Percentiles rank a stretch among this genome's conserved stretches.
phyloP scores from a whole-genome alignment of 2,329 filamentous ascomycete species.

The Curvularia spicifera region DNA sequence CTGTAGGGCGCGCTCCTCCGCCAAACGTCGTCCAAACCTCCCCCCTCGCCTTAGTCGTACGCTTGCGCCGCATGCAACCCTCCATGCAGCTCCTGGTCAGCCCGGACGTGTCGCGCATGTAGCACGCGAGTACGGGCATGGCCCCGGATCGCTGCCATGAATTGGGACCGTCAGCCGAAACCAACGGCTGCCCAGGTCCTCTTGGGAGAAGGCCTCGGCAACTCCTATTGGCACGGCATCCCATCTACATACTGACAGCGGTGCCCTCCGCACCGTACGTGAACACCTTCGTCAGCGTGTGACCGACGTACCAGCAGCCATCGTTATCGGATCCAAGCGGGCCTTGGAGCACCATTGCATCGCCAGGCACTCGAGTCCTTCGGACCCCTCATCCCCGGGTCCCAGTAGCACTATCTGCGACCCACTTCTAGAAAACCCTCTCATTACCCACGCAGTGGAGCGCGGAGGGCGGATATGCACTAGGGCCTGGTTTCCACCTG shows the following conservation, averaged over 20 bases:
- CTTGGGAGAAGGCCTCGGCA: constrained; percentile 19
- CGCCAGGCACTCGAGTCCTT: background rate
- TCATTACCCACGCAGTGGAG: constrained; percentile 15
- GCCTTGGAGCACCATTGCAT: constrained; percentile 1
- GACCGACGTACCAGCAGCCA: background rate
- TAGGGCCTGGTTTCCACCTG: constrained; percentile 11
- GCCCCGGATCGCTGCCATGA: constrained; percentile 15
- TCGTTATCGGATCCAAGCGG: background rate
- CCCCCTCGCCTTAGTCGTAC: constrained; percentile 1
- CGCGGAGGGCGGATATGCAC: constrained; percentile 13
- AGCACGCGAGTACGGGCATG: constrained; percentile 19
- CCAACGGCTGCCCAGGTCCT: constrained; percentile 3
- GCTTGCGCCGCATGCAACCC: background rate
- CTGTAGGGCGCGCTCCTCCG: constrained; percentile 11
- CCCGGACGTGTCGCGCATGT: constrained; percentile 2
- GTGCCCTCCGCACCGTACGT: constrained; percentile 9
- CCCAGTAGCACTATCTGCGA: constrained; percentile 8
- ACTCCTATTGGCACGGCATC: constrained; percentile 23
- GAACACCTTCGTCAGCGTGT: constrained; percentile 10
- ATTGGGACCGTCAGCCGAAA: constrained; percentile 14
- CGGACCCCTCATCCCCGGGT: constrained; percentile 7
- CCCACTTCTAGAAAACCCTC: constrained; percentile 26
- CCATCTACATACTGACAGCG: background rate
- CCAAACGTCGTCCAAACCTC: background rate
- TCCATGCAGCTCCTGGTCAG: constrained; percentile 5